These are phyloP conservation scores for Geotrichum siamense DNA, from an alignment of 1,139 yeast species.

Conservation along the genomic window DNA sequence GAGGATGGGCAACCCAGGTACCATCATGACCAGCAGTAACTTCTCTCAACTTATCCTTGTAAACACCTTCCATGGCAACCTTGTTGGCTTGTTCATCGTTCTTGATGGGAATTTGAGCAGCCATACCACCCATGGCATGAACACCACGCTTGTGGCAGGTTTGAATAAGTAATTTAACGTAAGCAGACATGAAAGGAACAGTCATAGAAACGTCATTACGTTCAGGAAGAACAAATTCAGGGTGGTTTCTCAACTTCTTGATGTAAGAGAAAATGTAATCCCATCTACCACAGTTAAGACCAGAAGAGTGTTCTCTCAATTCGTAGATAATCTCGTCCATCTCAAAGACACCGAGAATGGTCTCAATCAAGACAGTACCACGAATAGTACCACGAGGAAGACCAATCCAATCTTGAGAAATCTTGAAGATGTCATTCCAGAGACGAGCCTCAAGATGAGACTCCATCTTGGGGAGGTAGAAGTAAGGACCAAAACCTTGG, in stretches of 20 bases:
- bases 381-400: slow-evolving; percentile 66
- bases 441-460: slow-evolving; percentile 72
- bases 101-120: slow-evolving; percentile 76
- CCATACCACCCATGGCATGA: slow-evolving; percentile 82
- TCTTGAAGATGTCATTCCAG: slow-evolving; percentile 70
- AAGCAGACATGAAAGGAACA: slow-evolving; percentile 67
- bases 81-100: slow-evolving; percentile 56
- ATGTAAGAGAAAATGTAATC: slow-evolving; percentile 71
- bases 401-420: slow-evolving; percentile 59
- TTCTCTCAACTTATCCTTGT: slow-evolving; percentile 67
- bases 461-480: slow-evolving; percentile 75
- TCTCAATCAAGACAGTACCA: slow-evolving; percentile 72
- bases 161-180: slow-evolving; percentile 58
- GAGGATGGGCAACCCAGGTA: slow-evolving; percentile 81
- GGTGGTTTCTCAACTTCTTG: slow-evolving; percentile 58
- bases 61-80: slow-evolving; percentile 63
- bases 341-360: slow-evolving; percentile 70
- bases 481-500: slow-evolving; percentile 68
- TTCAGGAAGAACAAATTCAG: slow-evolving; percentile 61
- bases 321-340: slow-evolving; percentile 77
- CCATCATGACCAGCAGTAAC: slow-evolving; percentile 73
- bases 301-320: slow-evolving; percentile 66
- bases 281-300: slow-evolving; percentile 80
- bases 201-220: slow-evolving; percentile 68
- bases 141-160: slow-evolving; percentile 71